Evolutionary conservation across 2,329 filamentous ascomycete species (phyloP).

Genomic region (Chrysosporium keratinophilum): DNA sequence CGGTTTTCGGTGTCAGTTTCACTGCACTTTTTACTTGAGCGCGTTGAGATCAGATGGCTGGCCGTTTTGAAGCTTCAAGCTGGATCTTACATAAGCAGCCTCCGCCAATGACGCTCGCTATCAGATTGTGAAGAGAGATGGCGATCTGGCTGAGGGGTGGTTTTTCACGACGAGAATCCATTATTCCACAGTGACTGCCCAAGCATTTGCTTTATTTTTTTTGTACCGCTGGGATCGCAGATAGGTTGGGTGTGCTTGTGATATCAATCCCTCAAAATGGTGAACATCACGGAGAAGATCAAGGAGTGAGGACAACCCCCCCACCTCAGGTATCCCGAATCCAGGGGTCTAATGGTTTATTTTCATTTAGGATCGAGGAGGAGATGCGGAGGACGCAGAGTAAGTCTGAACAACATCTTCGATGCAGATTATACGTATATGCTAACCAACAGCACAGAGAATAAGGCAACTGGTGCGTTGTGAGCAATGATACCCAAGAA

Average conservation of each 20-base stretch:
- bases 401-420: slow-evolving; percentile 39
- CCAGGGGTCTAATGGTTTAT: slow-evolving; percentile 16
- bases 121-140: no score
- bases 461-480: slow-evolving; percentile 88
- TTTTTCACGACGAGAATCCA: background rate
- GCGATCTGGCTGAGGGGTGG: no score
- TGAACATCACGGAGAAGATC: slow-evolving; percentile 99
- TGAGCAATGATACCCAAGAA: background rate
- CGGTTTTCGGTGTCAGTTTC: background rate
- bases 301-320: slow-evolving; percentile 63
- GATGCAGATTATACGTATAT: slow-evolving; percentile 10
- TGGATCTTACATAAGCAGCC: background rate
- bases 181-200: background rate
- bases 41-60: no score
- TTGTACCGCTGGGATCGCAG: background rate
- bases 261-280: slow-evolving; percentile 52
- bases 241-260: background rate
- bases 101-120: background rate
- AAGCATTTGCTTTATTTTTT: background rate
- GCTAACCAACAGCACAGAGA: slow-evolving; percentile 53
- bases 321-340: background rate
- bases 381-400: slow-evolving; percentile 99
- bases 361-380: slow-evolving; percentile 76
- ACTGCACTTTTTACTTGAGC: background rate
- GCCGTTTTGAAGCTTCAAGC: background rate